These are phyloP conservation scores for Fusarium verrucosum DNA, from an alignment of 2,329 filamentous ascomycete genomes.

Conservation along the genomic window DNA sequence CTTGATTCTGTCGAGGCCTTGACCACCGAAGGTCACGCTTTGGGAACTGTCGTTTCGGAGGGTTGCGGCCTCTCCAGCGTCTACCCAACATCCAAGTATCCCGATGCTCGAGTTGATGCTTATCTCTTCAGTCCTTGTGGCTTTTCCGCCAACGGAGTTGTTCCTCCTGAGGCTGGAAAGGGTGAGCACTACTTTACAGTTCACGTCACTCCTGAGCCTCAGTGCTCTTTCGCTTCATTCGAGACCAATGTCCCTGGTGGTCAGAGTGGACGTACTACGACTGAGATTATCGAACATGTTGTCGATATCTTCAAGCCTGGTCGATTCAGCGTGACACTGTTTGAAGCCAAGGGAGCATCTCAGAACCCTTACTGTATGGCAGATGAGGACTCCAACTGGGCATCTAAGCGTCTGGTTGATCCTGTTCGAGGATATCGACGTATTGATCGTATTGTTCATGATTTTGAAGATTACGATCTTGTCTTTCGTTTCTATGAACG, in stretches of 20 bases:
- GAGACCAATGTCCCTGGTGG: slow-evolving; percentile 96
- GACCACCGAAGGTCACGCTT: slow-evolving; percentile 91
- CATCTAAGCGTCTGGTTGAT: slow-evolving; percentile 71
- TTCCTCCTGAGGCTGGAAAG: slow-evolving; percentile 72
- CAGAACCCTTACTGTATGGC: slow-evolving; percentile 54
- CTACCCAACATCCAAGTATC: slow-evolving; percentile 86
- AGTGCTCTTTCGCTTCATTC: slow-evolving; percentile 97
- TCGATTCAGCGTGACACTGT: slow-evolving; percentile 96
- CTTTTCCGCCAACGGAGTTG: slow-evolving; percentile 95
- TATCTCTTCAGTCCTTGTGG: slow-evolving; percentile 97
- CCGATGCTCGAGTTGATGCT: slow-evolving; percentile 91
- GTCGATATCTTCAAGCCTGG: slow-evolving; percentile 96
- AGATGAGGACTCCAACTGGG: slow-evolving; percentile 52
- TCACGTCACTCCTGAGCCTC: slow-evolving; percentile 95
- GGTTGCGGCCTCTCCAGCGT: slow-evolving; percentile 87
- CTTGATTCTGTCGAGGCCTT: slow-evolving; percentile 74
- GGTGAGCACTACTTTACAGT: slow-evolving; percentile 95
- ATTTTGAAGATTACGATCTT: slow-evolving; percentile 95
- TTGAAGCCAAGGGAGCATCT: slow-evolving; percentile 79
- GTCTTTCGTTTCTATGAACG: slow-evolving; percentile 97
- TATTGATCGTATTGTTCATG: slow-evolving; percentile 94
- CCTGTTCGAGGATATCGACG: slow-evolving; percentile 85
- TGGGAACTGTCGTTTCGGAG: slow-evolving; percentile 92
- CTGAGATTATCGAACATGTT: slow-evolving; percentile 91
- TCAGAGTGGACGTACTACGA: slow-evolving; percentile 87